Base-by-base conservation (phyloP, 164 flowering plant genomes). In the Vitis amurensis region DNA sequence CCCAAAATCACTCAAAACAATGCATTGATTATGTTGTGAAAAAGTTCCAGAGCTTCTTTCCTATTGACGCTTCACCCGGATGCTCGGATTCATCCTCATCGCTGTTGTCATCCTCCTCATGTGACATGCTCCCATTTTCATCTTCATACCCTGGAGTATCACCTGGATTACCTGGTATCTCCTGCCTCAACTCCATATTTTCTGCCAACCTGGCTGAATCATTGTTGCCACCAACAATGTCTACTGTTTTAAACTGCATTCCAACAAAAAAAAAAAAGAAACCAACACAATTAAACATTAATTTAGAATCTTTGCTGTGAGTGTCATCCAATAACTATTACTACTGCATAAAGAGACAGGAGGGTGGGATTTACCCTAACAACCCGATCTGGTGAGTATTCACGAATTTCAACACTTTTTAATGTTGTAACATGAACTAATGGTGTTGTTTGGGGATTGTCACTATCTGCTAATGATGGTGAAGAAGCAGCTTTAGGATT, bases 41-140 rank as follows among this genome's bases (percentile, higher is more conserved):
- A 75, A 94, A 92, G 0, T 64, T 90, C 95, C 95, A 94, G 0
- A 94, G 59, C 86, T 87, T 91, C 82, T 84, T 90, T 55, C 89
- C 79, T 13, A 91, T 66, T 1, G 99, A 94, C 8, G 48, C 83
- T 71, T 86, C 87, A 60, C 84, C 91, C 9, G 87, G 87, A 61
- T 80, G 82, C 30, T 76, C 84, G 1, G 63, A 44, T 4, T 79
- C 85, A 11, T 77, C 83, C 1, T 72, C 79, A n/a, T 78, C 79
- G 9, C 72, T 76, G 15, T 79, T 82, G 13, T 72, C 78, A 15
- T 37, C 61, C 4, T 68, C 73, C 50, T 76, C 84, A 50, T 68
- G 63, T 31, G 72, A 63, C 64, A 80, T 73, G 64, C 83, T 83
- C 12, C 73, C 85, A 31, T 69, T 79, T 55, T 70, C 84, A 19